Conservation (phyloP, 2,329 filamentous ascomycete species). For the Diaporthe helianthi region DNA sequence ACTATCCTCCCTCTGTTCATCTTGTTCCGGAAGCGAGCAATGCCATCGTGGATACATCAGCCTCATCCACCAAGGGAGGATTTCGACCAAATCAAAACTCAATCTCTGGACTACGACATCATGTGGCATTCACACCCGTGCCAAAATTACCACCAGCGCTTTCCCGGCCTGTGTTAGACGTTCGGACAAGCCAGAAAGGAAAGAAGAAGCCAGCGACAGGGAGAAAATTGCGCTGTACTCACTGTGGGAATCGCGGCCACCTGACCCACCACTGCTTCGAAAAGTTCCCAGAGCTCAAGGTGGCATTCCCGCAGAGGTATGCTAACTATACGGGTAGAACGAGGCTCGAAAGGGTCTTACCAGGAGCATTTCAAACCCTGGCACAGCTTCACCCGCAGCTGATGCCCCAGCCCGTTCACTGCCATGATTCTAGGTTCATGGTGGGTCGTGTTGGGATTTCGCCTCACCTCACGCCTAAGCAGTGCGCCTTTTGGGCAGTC, state of each 20-base stretch:
- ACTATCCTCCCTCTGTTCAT: not conserved
- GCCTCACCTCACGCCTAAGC: not conserved
- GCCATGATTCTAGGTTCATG: slow-evolving; percentile 2
- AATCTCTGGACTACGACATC: not conserved
- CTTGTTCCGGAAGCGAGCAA: not conserved
- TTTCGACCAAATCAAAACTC: not conserved
- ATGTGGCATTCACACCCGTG: not conserved
- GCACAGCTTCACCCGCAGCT: slow-evolving; percentile 3
- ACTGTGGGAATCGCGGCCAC: not conserved
- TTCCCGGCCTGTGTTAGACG: not conserved
- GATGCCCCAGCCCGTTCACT: not conserved
- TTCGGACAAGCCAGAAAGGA: not conserved
- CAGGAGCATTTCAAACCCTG: not conserved
- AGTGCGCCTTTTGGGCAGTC: not conserved
- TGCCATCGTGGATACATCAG: not conserved
- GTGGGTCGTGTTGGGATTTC: not conserved
- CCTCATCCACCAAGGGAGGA: not conserved
- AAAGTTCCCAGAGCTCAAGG: slow-evolving; percentile 13
- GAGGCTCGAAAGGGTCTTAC: not conserved
- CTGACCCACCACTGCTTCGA: slow-evolving; percentile 4
- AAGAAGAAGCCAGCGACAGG: not conserved
- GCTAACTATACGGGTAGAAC: not conserved
- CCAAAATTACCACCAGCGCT: not conserved
- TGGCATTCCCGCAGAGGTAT: not conserved
- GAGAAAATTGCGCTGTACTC: not conserved